These are phyloP conservation scores for Plasmodium reichenowi DNA, from an alignment of 169 alveolate species.

Conservation along the genomic window DNA sequence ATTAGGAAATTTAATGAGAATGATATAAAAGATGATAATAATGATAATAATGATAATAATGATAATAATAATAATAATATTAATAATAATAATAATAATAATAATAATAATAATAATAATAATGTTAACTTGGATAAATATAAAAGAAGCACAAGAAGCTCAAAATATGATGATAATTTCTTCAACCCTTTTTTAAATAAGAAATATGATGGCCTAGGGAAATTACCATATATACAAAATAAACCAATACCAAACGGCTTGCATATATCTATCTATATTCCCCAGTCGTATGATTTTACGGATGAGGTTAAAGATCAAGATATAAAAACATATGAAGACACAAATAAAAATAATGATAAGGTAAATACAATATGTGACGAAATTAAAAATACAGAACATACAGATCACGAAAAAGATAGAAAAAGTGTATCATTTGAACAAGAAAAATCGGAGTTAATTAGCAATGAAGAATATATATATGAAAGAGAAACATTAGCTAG, in stretches of 20 bases:
- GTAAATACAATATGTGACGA: background rate
- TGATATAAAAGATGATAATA: background rate
- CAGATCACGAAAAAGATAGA: background rate
- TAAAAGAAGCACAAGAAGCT: constrained; percentile 4
- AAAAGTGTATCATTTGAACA: background rate
- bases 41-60: background rate
- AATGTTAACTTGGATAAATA: background rate
- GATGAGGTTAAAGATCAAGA: background rate
- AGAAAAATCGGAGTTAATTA: background rate
- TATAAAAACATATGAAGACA: background rate
- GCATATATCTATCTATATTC: constrained; percentile 54
- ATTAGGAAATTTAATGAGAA: background rate
- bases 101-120: constrained; percentile 8
- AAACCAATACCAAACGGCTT: constrained; percentile 68
- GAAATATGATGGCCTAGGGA: constrained; percentile 72
- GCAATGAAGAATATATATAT: constrained; percentile 21
- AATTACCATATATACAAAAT: constrained; percentile 67
- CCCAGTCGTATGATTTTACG: constrained; percentile 35
- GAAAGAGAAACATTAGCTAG: constrained; percentile 61
- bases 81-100: background rate
- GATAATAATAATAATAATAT: background rate
- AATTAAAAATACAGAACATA: background rate
- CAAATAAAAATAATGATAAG: background rate
- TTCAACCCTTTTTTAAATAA: constrained; percentile 69
- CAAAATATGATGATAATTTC: constrained; percentile 31